Percentiles rank a stretch among this genome's conserved stretches.
These are phyloP conservation scores for Sclerospora graminicola DNA, from an alignment of 352 stramenopile genomes.

Conservation along the genomic window DNA sequence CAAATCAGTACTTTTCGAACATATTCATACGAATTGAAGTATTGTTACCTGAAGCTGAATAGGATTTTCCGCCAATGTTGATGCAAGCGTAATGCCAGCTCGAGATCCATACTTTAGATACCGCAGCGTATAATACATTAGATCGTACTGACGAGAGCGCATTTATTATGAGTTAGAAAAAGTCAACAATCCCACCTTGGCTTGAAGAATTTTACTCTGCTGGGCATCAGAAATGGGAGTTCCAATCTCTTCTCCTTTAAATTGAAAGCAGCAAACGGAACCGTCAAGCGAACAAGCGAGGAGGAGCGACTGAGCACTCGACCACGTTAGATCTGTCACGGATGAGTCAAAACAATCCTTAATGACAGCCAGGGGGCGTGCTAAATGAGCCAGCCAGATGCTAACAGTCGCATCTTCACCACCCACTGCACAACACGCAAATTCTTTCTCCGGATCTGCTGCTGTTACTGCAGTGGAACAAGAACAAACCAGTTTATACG, in stretches of 20 bases:
- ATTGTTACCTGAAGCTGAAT: constrained; percentile 57
- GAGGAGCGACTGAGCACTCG: constrained; percentile 40
- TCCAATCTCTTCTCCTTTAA: constrained; percentile 53
- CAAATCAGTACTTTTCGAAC: not conserved
- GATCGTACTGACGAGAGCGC: not conserved
- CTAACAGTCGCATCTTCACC: constrained; percentile 78
- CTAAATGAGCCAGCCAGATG: constrained; percentile 75
- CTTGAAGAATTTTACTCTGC: constrained; percentile 74
- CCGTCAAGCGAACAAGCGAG: constrained; percentile 72
- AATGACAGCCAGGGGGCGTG: constrained; percentile 64
- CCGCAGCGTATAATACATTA: not conserved
- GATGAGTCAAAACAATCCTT: constrained; percentile 79
- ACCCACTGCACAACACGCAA: constrained; percentile 76
- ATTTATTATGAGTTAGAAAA: not conserved
- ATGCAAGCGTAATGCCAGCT: constrained; percentile 69
- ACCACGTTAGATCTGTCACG: constrained; percentile 78
- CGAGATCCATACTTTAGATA: constrained; percentile 62
- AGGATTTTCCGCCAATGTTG: constrained; percentile 70
- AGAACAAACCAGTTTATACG: not conserved
- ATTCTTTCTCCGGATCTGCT: constrained; percentile 57
- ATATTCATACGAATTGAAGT: not conserved
- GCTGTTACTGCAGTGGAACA: constrained; percentile 30
- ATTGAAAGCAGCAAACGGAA: constrained; percentile 78
- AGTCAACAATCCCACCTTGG: constrained; percentile 39
- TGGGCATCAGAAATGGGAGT: constrained; percentile 52